A percentile compares a stretch with the other conserved stretches of the same genome.
Evolutionary conservation across 805 yeast species (phyloP).

Genomic region (Grigorovia yakushimaensis): DNA sequence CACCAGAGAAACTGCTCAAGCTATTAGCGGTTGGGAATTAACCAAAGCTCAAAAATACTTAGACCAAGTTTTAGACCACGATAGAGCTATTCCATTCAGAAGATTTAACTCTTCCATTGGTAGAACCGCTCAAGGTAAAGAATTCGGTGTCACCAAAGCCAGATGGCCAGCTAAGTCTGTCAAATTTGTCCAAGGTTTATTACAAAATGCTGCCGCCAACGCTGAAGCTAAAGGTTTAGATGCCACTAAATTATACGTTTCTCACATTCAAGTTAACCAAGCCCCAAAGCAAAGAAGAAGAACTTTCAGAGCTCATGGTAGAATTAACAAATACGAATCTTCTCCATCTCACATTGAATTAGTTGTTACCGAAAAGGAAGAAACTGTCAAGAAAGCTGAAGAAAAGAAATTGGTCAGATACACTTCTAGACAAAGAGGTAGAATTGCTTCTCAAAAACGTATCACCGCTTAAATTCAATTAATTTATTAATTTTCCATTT

Average conservation of each 20-base stretch:
- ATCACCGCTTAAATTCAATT: constrained; percentile 45
- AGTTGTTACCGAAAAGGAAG: constrained; percentile 90
- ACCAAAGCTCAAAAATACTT: constrained; percentile 93
- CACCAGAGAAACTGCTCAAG: constrained; percentile 99
- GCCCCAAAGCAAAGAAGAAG: constrained; percentile 99
- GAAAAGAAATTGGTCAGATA: constrained; percentile 62
- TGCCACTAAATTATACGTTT: constrained; percentile 82
- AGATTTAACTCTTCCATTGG: constrained; percentile 94
- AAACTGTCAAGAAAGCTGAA: constrained; percentile 84
- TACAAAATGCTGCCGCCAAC: constrained; percentile 96
- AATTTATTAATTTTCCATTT: constrained; percentile 3
- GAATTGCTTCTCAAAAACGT: constrained; percentile 82
- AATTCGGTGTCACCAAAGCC: constrained; percentile 99
- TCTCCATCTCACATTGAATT: constrained; percentile 98
- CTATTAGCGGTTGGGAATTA: constrained; percentile 96
- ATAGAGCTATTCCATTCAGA: constrained; percentile 99
- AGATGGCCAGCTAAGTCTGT: constrained; percentile 99
- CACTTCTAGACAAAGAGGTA: constrained; percentile 87
- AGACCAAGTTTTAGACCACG: constrained; percentile 91
- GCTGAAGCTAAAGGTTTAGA: constrained; percentile 99
- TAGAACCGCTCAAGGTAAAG: constrained; percentile 99
- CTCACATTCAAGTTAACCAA: constrained; percentile 99
- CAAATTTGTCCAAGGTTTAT: constrained; percentile 86
- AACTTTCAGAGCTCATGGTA: constrained; percentile 99
- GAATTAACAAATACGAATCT: constrained; percentile 98